Base-by-base conservation (phyloP, 73 alveolate species). In the Paraurostyla sp. region DNA sequence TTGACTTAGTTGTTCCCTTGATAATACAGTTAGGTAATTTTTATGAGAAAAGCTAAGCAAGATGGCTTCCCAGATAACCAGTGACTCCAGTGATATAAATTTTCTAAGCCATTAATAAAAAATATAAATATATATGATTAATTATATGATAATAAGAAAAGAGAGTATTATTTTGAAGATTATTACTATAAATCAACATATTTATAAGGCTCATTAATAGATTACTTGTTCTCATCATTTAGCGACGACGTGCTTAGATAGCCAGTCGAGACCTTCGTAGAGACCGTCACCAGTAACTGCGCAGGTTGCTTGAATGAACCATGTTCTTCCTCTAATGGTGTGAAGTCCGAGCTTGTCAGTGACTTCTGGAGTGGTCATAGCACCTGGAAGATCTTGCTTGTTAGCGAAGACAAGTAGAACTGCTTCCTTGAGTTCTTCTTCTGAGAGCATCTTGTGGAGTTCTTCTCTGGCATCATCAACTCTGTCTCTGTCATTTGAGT, bases 211-310 rank as follows among this genome's bases (percentile, higher is more conserved):
- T 56, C 51, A 35, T 62, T 62, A 27, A 3, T 62, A 62, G 23
- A 62, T 13, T 30, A 62, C 54, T 42, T 69, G 11, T 9, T 32
- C 18, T 32, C 49, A 33, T 60, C 41, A 35, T 60, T 82, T 82
- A 15, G 46, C 30, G 27, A 25, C n/a, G 7, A 60, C 91, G 40
- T 35, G 69, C 88, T 89, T 94, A 30, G 98, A 68, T 50, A 97
- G 89, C 99, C 99, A 97, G 95, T 95, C 99, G 30, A 97, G 91
- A 13, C 99, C 99, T 94, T 97, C 99, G 83, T 95, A 94, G 43
- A 97, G 81, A 52, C 99, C 99, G 62, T 93, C 97, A 46, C 99
- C 99, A 65, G 97, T 97, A 57, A 95, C 87, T 30, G 99, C 99
- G 89, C 99, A 95, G 20, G 99, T 90, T 4, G 97, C 98, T 92